These are phyloP conservation scores for Graphilbum fragrans DNA, from an alignment of 2,329 filamentous ascomycete genomes.

Conservation along the genomic window DNA sequence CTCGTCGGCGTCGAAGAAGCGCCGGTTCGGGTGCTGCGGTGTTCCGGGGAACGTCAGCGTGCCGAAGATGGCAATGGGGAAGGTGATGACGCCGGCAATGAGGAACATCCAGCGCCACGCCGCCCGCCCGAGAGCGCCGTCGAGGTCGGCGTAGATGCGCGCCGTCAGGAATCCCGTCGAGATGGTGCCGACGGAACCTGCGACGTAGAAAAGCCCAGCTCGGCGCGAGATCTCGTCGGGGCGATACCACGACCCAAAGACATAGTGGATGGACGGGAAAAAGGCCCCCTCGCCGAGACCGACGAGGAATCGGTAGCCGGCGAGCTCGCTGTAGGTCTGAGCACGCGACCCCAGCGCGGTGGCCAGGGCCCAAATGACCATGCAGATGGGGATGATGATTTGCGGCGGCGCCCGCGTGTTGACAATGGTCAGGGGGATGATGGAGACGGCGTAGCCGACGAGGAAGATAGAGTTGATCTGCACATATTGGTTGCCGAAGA, in stretches of 20 bases:
- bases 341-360: constrained; percentile 34
- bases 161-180: constrained; percentile 3
- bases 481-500: constrained; percentile 30
- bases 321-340: constrained; percentile 23
- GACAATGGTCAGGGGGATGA: background rate
- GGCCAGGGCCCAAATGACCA: constrained; percentile 17
- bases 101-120: constrained; percentile 9
- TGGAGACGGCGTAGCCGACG: constrained; percentile 18
- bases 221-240: constrained; percentile 48
- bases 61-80: constrained; percentile 35
- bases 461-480: constrained; percentile 40
- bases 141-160: constrained; percentile 2
- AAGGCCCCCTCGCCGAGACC: constrained; percentile 30
- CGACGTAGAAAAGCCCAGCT: constrained; percentile 30
- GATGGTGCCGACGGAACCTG: background rate
- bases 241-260: constrained; percentile 44
- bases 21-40: constrained; percentile 20
- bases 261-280: constrained; percentile 37
- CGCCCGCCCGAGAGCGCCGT: constrained; percentile 4
- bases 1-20: constrained; percentile 19
- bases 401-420: constrained; percentile 1
- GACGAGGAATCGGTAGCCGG: constrained; percentile 39
- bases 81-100: constrained; percentile 33
- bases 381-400: constrained; percentile 22
- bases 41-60: constrained; percentile 28